Conservation (phyloP, 1,139 yeast species). For the Blastobotrys malaysiensis region DNA sequence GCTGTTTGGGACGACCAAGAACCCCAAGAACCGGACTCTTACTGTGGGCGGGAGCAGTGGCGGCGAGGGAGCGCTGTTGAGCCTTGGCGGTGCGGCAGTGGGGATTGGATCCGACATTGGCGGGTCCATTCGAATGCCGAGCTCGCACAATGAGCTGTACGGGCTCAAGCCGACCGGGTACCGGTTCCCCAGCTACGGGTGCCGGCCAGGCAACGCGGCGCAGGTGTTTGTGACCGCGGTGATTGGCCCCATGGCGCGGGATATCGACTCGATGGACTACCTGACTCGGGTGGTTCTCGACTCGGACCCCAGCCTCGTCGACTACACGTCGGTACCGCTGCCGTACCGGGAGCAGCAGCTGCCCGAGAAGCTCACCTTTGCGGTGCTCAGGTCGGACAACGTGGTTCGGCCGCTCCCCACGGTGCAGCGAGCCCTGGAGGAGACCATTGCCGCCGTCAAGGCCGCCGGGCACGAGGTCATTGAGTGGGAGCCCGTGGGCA, state of each 20-base stretch:
- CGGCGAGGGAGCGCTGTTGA: constrained; percentile 54
- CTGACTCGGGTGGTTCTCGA: constrained; percentile 50
- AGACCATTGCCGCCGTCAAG: constrained; percentile 25
- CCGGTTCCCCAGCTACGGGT: constrained; percentile 44
- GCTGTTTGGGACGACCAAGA: constrained; percentile 40
- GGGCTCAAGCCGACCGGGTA: constrained; percentile 47
- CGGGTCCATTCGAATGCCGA: constrained; percentile 54
- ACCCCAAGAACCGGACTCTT: constrained; percentile 40
- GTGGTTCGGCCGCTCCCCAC: constrained; percentile 40
- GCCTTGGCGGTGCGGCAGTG: constrained; percentile 42
- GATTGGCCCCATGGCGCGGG: constrained; percentile 45
- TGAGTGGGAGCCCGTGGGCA: constrained; percentile 34
- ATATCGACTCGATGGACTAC: constrained; percentile 51
- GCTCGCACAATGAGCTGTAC: constrained; percentile 47
- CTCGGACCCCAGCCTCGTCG: constrained; percentile 52
- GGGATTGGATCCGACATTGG: constrained; percentile 63
- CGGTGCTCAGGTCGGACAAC: constrained; percentile 32
- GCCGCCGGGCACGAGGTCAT: constrained; percentile 37
- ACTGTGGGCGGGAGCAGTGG: constrained; percentile 57
- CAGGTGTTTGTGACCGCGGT: constrained; percentile 42
- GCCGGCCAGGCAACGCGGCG: constrained; percentile 34
- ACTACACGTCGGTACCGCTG: constrained; percentile 39
- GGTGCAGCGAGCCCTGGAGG: constrained; percentile 33
- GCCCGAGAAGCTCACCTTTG: constrained; percentile 30
- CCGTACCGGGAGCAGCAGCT: constrained; percentile 44